A percentile compares a stretch with the other conserved stretches of the same genome.
These are phyloP conservation scores for Cucurbita maxima DNA, from an alignment of 306 rosid genomes.

Conservation along the genomic window DNA sequence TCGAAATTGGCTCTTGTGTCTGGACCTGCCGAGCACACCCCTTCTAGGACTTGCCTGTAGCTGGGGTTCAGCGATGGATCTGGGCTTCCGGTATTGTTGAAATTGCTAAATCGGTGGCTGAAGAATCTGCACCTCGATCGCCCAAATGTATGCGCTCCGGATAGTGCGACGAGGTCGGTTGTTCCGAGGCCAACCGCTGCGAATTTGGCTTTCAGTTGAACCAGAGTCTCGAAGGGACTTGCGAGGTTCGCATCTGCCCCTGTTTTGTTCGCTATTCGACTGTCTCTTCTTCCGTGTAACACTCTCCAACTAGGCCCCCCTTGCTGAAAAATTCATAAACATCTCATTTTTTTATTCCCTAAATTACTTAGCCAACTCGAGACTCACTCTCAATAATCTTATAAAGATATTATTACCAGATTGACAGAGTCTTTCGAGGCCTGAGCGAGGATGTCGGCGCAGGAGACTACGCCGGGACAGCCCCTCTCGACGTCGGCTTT, in stretches of 20 bases:
- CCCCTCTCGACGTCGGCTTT: slow-evolving; percentile 33
- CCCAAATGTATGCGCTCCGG: slow-evolving; percentile 74
- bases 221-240: slow-evolving; percentile 30
- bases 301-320: slow-evolving; percentile 69
- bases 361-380: no score
- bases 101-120: slow-evolving; percentile 39
- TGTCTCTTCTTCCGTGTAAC: slow-evolving; percentile 51
- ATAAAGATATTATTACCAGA: no score
- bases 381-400: no score
- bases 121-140: slow-evolving; percentile 48
- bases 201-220: slow-evolving; percentile 37
- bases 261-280: slow-evolving; percentile 43
- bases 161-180: slow-evolving; percentile 56
- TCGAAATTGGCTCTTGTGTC: slow-evolving; percentile 4
- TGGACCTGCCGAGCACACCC: slow-evolving; percentile 10
- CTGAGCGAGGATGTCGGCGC: no score
- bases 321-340: slow-evolving; percentile 16
- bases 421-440: no score
- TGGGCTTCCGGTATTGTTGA: slow-evolving; percentile 30
- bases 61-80: slow-evolving; percentile 46
- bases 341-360: no score
- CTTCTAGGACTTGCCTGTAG: slow-evolving; percentile 33
- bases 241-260: slow-evolving; percentile 53
- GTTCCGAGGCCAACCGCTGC: slow-evolving; percentile 35
- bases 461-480: no score